phyloP scores from a whole-genome alignment of 2,329 filamentous ascomycete species.

The Cladobotryum mycophilum region DNA sequence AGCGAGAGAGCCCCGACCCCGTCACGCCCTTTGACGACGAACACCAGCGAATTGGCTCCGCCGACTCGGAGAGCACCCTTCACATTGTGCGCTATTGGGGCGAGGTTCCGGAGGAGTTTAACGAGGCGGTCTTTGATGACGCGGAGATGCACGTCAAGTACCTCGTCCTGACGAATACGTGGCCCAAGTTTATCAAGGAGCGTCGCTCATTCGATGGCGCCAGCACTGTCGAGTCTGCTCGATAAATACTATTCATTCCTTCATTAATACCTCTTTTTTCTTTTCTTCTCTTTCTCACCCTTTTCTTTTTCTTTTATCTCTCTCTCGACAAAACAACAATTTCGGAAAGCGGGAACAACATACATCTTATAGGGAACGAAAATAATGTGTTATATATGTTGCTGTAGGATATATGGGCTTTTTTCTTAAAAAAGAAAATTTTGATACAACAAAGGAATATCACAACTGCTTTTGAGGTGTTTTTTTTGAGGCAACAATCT shows the following conservation, averaged over 20 bases:
- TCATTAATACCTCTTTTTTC: not conserved
- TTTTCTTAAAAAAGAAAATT: not conserved
- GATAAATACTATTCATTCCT: not conserved
- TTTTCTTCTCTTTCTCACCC: not conserved
- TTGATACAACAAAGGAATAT: too few species aligned
- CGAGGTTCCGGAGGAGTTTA: conserved; percentile 46
- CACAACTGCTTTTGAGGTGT: too few species aligned
- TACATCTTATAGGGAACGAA: not conserved
- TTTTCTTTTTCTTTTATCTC: not conserved
- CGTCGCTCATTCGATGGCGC: conserved; percentile 27
- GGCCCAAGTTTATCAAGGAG: conserved; percentile 53
- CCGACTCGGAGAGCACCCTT: conserved; percentile 15
- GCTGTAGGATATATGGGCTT: not conserved
- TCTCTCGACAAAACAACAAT: too few species aligned
- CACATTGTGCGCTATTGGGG: conserved; percentile 32
- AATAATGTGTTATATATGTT: not conserved
- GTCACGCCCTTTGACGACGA: conserved; percentile 38
- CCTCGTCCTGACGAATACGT: conserved; percentile 63
- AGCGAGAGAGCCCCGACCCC: conserved; percentile 30
- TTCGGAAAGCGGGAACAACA: not conserved
- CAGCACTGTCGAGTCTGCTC: conserved; percentile 12
- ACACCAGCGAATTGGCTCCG: conserved; percentile 9
- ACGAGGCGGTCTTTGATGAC: conserved; percentile 50
- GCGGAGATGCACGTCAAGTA: conserved; percentile 59
- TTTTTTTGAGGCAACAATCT: too few species aligned